Percentiles rank a stretch among this genome's conserved stretches.
Evolutionary conservation across 139 green algal species (phyloP).

Genomic region (Astrephomene gubernaculifera): DNA sequence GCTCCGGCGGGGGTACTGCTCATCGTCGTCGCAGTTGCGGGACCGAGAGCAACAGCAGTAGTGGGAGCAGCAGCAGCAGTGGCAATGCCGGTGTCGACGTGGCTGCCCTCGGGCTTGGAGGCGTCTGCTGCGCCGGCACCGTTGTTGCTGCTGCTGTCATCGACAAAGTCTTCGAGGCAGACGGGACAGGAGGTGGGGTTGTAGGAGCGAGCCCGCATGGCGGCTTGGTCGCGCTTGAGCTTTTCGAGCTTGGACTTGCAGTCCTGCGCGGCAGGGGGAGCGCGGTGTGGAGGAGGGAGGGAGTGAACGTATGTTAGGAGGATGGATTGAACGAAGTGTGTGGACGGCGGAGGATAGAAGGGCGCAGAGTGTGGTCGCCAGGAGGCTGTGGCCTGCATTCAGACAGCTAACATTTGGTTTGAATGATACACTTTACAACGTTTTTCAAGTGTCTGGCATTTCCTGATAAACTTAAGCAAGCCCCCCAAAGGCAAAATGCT

Average conservation of each 20-base stretch:
- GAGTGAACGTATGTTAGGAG: no score
- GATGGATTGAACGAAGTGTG: no score
- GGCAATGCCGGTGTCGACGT: neutral
- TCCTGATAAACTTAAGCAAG: no score
- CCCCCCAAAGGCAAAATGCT: no score
- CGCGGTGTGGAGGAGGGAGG: neutral
- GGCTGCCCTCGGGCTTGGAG: neutral
- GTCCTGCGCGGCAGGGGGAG: conserved; percentile 21
- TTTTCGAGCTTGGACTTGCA: conserved; percentile 49
- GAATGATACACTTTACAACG: no score
- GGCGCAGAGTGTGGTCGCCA: no score
- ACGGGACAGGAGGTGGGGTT: conserved; percentile 61
- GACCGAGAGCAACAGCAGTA: no score
- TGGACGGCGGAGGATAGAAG: no score
- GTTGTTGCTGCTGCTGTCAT: neutral
- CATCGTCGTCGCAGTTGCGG: neutral
- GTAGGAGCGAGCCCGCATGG: conserved; percentile 40
- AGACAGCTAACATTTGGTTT: no score
- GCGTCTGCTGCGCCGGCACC: neutral
- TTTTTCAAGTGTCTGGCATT: no score
- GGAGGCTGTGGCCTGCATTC: no score
- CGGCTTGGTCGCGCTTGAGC: conserved; percentile 57
- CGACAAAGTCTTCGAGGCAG: conserved; percentile 65
- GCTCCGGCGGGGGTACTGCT: neutral
- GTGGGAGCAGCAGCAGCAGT: neutral